A percentile compares a stretch with the other conserved stretches of the same genome.
Evolutionary conservation across 768 basidiomycete species (phyloP).

Genomic region (Daedaleopsis nitida): DNA sequence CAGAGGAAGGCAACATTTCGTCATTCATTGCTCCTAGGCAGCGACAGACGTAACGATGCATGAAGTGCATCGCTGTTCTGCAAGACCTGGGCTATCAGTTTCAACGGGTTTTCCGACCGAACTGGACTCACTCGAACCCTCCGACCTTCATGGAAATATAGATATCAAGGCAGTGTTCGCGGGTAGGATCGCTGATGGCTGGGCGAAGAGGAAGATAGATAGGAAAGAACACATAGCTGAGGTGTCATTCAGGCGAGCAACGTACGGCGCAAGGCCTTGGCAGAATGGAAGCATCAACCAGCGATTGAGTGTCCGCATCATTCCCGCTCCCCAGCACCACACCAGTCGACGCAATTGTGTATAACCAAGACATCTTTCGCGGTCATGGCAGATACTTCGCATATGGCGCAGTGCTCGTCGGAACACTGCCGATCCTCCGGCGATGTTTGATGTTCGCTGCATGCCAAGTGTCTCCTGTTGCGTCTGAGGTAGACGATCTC

Average conservation of each 20-base stretch:
- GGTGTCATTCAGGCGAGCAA: slow-evolving; percentile 1
- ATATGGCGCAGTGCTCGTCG: neutral
- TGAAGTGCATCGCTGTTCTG: neutral
- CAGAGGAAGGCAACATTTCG: too few species aligned
- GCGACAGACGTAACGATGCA: too few species aligned
- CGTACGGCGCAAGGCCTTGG: slow-evolving; percentile 5
- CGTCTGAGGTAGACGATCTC: neutral
- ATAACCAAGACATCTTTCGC: neutral
- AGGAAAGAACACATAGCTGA: neutral
- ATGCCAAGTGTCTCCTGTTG: neutral
- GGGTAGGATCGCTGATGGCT: neutral
- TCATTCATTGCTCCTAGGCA: too few species aligned
- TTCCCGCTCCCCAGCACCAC: neutral
- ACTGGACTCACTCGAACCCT: neutral
- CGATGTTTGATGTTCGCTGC: neutral
- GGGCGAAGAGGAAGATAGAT: neutral
- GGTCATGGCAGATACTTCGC: neutral
- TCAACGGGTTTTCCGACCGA: too few species aligned
- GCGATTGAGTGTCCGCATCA: neutral
- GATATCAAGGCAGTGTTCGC: too few species aligned
- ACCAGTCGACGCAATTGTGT: neutral
- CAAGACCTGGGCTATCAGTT: neutral
- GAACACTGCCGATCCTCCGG: neutral
- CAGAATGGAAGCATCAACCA: slow-evolving; percentile 14
- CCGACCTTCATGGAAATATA: neutral